These are phyloP conservation scores for Rubia tinctorum DNA, from an alignment of 305 asterid species.

Conservation along the genomic window DNA sequence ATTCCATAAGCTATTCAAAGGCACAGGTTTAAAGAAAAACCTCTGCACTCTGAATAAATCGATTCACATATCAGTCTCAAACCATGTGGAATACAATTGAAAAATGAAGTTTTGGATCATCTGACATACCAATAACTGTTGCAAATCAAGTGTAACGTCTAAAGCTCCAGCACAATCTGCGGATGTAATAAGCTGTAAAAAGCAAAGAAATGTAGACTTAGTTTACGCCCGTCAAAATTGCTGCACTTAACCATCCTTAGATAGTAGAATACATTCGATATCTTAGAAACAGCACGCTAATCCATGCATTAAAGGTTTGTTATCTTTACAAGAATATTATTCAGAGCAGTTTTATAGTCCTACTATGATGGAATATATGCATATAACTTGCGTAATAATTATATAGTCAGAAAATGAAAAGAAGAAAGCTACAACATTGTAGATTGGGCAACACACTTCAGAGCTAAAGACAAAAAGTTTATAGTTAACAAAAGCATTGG, in stretches of 20 bases:
- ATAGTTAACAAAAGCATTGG: not conserved
- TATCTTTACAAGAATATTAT: not conserved
- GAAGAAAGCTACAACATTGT: not conserved
- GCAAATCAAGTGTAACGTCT: slow-evolving; percentile 91
- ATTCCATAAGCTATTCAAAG: not conserved
- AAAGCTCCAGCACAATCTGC: slow-evolving; percentile 99
- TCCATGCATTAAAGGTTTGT: not conserved
- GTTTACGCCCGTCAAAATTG: slow-evolving; percentile 2
- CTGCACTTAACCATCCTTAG: not conserved
- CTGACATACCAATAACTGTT: slow-evolving; percentile 76
- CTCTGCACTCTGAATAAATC: not conserved
- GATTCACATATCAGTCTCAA: slow-evolving; percentile 3
- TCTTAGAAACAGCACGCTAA: not conserved
- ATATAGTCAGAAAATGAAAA: not conserved
- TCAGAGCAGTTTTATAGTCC: not conserved
- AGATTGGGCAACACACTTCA: not conserved
- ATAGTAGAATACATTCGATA: not conserved
- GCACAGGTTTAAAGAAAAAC: not conserved
- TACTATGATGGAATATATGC: not conserved
- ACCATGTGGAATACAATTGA: slow-evolving; percentile 8
- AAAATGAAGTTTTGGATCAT: slow-evolving; percentile 15
- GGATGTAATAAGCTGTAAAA: slow-evolving; percentile 92
- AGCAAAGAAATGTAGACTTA: slow-evolving; percentile 20
- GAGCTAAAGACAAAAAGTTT: not conserved
- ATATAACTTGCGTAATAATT: not conserved